Evolutionary conservation across 305 asterid species (phyloP).

Genomic region (Fraxinus baroniana): DNA sequence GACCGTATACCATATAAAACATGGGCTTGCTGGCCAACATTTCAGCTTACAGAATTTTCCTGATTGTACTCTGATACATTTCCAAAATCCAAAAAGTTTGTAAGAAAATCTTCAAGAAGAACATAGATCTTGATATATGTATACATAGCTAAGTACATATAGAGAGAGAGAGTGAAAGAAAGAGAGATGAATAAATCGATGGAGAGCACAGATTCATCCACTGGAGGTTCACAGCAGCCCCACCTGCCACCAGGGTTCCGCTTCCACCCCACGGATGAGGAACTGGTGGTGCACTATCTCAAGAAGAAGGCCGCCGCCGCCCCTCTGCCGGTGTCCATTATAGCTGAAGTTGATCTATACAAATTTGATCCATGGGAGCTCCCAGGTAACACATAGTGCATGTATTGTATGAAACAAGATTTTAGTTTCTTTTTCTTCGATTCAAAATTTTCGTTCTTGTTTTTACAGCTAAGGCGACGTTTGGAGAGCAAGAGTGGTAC

Average conservation of each 20-base stretch:
- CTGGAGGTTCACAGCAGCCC: constrained; percentile 60
- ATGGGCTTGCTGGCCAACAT: constrained; percentile 21
- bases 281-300: constrained; percentile 78
- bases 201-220: constrained; percentile 87
- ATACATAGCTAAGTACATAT: neutral
- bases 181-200: constrained; percentile 21
- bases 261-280: constrained; percentile 89
- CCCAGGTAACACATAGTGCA: constrained; percentile 44
- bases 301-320: constrained; percentile 68
- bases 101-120: neutral
- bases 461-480: constrained; percentile 65
- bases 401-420: neutral
- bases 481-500: constrained; percentile 96
- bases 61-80: constrained; percentile 16
- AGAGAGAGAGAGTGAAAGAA: neutral
- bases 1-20: constrained; percentile 48
- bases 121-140: neutral
- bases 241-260: constrained; percentile 84
- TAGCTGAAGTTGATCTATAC: constrained; percentile 81
- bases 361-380: constrained; percentile 91
- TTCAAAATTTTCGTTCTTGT: neutral
- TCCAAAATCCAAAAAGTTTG: constrained; percentile 16
- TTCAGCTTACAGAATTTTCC: constrained; percentile 22
- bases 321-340: constrained; percentile 69
- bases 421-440: neutral